These are phyloP conservation scores for Leccinum broughii DNA, from an alignment of 768 basidiomycete genomes.

Conservation along the genomic window DNA sequence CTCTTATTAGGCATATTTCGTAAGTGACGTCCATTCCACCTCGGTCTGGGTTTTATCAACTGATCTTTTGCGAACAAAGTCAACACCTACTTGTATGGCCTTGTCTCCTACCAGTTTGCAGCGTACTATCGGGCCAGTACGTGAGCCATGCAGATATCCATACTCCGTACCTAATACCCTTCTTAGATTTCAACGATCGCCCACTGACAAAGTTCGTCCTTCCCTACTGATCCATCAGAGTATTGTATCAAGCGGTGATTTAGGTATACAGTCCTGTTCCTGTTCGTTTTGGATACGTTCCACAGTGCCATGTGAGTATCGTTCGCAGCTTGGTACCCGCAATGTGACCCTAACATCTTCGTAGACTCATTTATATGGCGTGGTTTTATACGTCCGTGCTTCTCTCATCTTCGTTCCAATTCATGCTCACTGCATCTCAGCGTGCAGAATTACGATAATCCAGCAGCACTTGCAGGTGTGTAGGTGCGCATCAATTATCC, in stretches of 20 bases:
- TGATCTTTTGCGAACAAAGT: conserved; percentile 11
- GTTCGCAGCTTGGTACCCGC: neutral
- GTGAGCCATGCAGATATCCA: neutral
- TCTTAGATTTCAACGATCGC: conserved; percentile 19
- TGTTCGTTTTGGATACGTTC: conserved; percentile 22
- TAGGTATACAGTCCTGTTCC: conserved; percentile 20
- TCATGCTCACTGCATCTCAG: neutral
- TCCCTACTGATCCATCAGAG: neutral
- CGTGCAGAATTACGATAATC: neutral
- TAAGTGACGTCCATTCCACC: neutral
- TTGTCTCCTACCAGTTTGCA: conserved; percentile 45
- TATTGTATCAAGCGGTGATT: neutral
- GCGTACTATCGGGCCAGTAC: conserved; percentile 33
- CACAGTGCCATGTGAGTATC: conserved; percentile 16
- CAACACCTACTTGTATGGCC: conserved; percentile 39
- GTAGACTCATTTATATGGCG: conserved; percentile 21
- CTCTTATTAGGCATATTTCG: neutral
- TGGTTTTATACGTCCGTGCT: conserved; percentile 18
- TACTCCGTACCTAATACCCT: neutral
- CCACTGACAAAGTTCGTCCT: conserved; percentile 6
- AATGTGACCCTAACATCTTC: neutral
- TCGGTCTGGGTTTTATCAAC: neutral
- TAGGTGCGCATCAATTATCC: no score
- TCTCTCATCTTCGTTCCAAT: no score
- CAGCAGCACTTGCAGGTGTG: neutral